Evolutionary conservation across 179 eudicot genomes (phyloP).

Genomic region (Corrigiola litoralis): DNA sequence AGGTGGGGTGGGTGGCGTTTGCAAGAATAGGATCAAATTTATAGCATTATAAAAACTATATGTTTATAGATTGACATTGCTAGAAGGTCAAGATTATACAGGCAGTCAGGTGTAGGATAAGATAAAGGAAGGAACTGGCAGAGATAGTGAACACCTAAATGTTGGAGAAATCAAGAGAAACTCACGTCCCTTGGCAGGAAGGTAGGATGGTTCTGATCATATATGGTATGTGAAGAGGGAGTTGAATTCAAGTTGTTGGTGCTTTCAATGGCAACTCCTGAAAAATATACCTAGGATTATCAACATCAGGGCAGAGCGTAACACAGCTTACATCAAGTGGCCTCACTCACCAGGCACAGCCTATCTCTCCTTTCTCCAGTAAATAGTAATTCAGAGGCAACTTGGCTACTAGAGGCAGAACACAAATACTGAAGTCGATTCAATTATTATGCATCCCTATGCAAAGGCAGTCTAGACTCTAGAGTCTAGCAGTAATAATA

Average conservation of each 20-base stretch:
- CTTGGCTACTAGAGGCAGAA: no score
- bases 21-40: no score
- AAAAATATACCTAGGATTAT: background rate
- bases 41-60: no score
- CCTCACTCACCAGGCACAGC: background rate
- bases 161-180: background rate
- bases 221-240: background rate
- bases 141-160: no score
- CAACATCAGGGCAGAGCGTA: background rate
- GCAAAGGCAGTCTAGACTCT: background rate
- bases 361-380: background rate
- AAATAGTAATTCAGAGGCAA: background rate
- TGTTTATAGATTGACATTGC: no score
- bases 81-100: no score
- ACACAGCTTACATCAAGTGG: background rate
- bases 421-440: background rate
- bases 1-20: background rate
- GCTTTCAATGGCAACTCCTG: background rate
- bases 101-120: no score
- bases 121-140: no score
- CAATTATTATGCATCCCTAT: background rate
- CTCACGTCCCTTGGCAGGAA: background rate
- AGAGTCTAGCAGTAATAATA: no score
- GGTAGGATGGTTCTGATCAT: background rate
- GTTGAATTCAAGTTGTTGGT: background rate